Evolutionary conservation across 2,329 filamentous ascomycete species (phyloP), one percentile per base, ranked within the genome.

Genomic region (Alternaria infectoria): DNA sequence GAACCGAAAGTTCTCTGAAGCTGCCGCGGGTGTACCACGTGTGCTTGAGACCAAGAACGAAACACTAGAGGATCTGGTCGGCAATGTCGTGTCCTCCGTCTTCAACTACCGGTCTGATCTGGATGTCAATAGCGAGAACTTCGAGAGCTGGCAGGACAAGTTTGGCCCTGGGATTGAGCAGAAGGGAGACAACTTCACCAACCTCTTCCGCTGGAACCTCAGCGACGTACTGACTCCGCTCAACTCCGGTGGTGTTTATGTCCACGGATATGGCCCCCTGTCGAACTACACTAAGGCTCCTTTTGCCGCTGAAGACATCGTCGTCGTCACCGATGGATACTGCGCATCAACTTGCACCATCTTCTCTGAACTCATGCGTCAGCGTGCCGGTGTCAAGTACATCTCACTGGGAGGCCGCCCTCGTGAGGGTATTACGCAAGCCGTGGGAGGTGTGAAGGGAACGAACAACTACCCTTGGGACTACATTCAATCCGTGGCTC

Each of bases 401-500:
- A 82, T 90, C 49, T 83, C 83, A 2, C 80, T 89, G 23, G 89
- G 90, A 10, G 90, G 90, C 2, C 85, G 87, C 1, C 86, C 89
- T 0, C 77, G 80, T 11, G 70, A 81, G 0, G 80, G 79, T 4
- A 84, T 85, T 1, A 91, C 90, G 0, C 79, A 81, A 65, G 79
- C 79, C 36, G 81, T 90, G 17, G 88, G 89, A n/a, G 90, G 89
- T n/a, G 85, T 88, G 51, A 88, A 90, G 70, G 90, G 89, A 30
- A 79, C 81, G 0, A 81, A 85, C 66, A 72, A 77, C 60, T 68
- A 59, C 19, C 69, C 70, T 0, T 79, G 74, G 75, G 56, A 55
- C 21, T 77, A 74, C 62, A 78, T 80, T 54, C 76, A 79, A 52
- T 57, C 58, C 21, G 54, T 74, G 8, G 70, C 66, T 3, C 69